phyloP scores from a whole-genome alignment of 306 rosid species.

The Boehmeria nivea region DNA sequence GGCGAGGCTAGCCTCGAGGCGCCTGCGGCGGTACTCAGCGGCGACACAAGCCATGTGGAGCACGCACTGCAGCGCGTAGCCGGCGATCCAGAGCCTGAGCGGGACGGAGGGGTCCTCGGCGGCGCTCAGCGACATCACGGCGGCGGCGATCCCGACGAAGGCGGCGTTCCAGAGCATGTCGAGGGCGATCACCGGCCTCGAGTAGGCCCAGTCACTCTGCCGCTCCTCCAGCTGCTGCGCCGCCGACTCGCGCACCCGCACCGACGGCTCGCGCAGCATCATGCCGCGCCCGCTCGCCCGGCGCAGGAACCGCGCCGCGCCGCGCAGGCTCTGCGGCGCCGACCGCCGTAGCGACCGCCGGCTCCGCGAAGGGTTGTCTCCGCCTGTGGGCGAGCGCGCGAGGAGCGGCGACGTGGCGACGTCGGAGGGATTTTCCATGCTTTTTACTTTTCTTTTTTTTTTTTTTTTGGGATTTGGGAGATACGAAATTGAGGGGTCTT shows the following conservation, averaged over 20 bases:
- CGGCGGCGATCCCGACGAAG: constrained; percentile 37
- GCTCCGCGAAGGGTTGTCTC: constrained; percentile 33
- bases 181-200: constrained; percentile 62
- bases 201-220: constrained; percentile 90
- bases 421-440: neutral
- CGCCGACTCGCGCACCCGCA: constrained; percentile 79
- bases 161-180: constrained; percentile 79
- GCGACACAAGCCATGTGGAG: constrained; percentile 58
- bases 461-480: too few species aligned
- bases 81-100: constrained; percentile 67
- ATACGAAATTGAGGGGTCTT: too few species aligned
- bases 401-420: constrained; percentile 56
- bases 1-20: constrained; percentile 6
- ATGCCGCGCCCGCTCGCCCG: constrained; percentile 62
- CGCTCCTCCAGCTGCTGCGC: constrained; percentile 96
- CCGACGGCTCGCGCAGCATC: constrained; percentile 84
- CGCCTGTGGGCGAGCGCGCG: constrained; percentile 14
- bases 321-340: constrained; percentile 39
- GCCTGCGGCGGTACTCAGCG: constrained; percentile 41
- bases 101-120: constrained; percentile 64
- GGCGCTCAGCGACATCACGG: constrained; percentile 39
- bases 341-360: constrained; percentile 43
- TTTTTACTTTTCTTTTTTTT: too few species aligned
- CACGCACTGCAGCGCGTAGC: constrained; percentile 58
- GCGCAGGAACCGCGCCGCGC: constrained; percentile 71